Evolutionary conservation across 73 alveolate species (phyloP).

Genomic region (Paramecium sexaurelia): DNA sequence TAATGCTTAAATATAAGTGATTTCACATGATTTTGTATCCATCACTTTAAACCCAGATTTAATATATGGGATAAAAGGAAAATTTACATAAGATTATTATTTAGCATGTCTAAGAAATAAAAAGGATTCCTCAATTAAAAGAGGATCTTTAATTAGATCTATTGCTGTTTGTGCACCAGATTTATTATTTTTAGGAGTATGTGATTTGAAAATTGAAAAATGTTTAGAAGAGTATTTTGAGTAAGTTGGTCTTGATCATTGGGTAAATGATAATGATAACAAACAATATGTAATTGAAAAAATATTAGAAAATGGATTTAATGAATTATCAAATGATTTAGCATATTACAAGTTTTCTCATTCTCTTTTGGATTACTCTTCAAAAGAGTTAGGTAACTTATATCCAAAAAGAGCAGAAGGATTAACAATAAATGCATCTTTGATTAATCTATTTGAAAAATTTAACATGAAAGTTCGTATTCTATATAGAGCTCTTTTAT

Average conservation of each 20-base stretch:
- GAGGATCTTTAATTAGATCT: constrained; percentile 53
- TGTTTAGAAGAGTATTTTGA: not conserved
- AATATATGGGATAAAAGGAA: not conserved
- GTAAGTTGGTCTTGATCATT: constrained; percentile 29
- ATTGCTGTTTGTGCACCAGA: not conserved
- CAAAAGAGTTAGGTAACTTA: not conserved
- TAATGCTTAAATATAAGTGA: not conserved
- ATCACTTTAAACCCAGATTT: constrained; percentile 6
- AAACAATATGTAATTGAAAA: not conserved
- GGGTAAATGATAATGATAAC: not conserved
- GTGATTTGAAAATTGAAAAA: not conserved
- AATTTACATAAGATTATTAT: not conserved
- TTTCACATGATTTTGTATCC: not conserved
- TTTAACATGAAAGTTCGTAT: constrained; percentile 23
- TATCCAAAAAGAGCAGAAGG: constrained; percentile 36
- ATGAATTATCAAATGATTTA: not conserved
- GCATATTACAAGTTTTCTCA: not conserved
- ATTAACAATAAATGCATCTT: not conserved
- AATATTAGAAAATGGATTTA: not conserved
- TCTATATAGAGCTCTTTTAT: constrained; percentile 11
- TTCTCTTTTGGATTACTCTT: not conserved
- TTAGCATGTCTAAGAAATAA: constrained; percentile 10
- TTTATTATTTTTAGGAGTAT: not conserved
- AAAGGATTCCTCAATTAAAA: not conserved
- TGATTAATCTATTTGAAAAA: not conserved